Evolutionary conservation across 148 eudicot species (phyloP), one percentile per base, ranked within the genome.

Genomic region (Agrostemma githago): DNA sequence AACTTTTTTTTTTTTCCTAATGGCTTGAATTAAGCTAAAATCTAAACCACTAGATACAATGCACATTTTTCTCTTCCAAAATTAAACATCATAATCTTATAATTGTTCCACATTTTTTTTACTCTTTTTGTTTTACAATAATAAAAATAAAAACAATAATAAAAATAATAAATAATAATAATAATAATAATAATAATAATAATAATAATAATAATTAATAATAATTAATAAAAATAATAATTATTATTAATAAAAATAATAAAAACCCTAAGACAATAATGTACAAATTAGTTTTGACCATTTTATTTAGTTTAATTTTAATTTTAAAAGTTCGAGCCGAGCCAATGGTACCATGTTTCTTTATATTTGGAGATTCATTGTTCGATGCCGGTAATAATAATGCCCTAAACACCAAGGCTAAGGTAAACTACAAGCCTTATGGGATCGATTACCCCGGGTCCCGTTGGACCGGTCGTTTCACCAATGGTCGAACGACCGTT

Each of bases 361-460:
- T 77, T 46, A 62, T 77, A n/a, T 81, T 77, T 38, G 83, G 83
- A 41, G 83, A 81, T 40, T 81, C 83, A 0, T 68, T 81, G 60
- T 76, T 71, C 0, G 83, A 81, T 17, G 21, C 80, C 9, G 83
- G 83, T 2, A 81, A 81, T 21, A 81, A 81, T 62, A 81, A 81
- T 38, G 64, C 3, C 41, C 66, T 81, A 3, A 65, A 42, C 62
- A 81, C 83, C 3, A 77, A 66, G 71, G 83, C 83, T 26, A 81
- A 68, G 46, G 68, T 77, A 15, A 77, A 81, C 73, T 81, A 72
- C 20, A 72, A 0, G 9, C 83, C 83, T 38, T 81, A 81, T 68
- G 83, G 83, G 17, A 21, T 81, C 11, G 83, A 81, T 68, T 77
- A 60, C 39, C 76, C 73, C n/a, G 74, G 41, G 0, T 3, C 39